Percentiles rank a stretch among this genome's conserved stretches.
Evolutionary conservation across 2,329 filamentous ascomycete genomes (phyloP).

Genomic region (Reticulascus tulasneorum): DNA sequence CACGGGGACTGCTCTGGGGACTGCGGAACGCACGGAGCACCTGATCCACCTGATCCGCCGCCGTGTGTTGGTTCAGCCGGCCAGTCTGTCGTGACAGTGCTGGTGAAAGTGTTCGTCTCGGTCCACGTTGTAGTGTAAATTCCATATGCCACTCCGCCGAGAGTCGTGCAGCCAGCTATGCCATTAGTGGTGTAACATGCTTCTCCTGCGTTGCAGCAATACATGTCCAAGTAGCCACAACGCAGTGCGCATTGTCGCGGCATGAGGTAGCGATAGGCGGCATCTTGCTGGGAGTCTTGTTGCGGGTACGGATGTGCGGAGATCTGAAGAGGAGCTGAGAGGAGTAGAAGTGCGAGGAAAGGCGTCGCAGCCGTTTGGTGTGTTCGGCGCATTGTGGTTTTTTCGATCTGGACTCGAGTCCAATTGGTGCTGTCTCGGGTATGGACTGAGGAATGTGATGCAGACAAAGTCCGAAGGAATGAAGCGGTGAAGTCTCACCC

Average conservation of each 20-base stretch:
- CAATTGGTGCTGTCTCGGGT: too few species aligned
- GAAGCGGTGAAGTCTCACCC: too few species aligned
- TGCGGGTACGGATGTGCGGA: constrained; percentile 44
- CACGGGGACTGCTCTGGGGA: constrained; percentile 57
- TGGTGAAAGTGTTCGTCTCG: constrained; percentile 56
- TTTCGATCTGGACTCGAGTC: too few species aligned
- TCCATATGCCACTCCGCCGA: constrained; percentile 25
- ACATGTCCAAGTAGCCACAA: constrained; percentile 52
- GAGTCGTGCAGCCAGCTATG: constrained; percentile 45
- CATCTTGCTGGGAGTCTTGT: constrained; percentile 13
- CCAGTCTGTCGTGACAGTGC: constrained; percentile 48
- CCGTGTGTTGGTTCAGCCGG: constrained; percentile 34
- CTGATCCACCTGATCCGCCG: constrained; percentile 12
- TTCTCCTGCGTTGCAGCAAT: constrained; percentile 48
- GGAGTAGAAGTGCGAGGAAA: constrained; percentile 25
- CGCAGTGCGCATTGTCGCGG: constrained; percentile 44
- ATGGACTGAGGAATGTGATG: too few species aligned
- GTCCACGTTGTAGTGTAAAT: constrained; percentile 58
- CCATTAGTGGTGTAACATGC: constrained; percentile 48
- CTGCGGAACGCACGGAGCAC: constrained; percentile 45
- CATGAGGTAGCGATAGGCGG: constrained; percentile 43
- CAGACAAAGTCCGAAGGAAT: constrained; percentile 32
- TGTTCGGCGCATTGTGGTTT: constrained; percentile 6
- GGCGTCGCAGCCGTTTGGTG: constrained; percentile 6
- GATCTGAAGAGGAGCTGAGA: constrained; percentile 27